These are phyloP conservation scores for Juglanconis oblonga DNA, from an alignment of 2,329 filamentous ascomycete species.

Conservation along the genomic window DNA sequence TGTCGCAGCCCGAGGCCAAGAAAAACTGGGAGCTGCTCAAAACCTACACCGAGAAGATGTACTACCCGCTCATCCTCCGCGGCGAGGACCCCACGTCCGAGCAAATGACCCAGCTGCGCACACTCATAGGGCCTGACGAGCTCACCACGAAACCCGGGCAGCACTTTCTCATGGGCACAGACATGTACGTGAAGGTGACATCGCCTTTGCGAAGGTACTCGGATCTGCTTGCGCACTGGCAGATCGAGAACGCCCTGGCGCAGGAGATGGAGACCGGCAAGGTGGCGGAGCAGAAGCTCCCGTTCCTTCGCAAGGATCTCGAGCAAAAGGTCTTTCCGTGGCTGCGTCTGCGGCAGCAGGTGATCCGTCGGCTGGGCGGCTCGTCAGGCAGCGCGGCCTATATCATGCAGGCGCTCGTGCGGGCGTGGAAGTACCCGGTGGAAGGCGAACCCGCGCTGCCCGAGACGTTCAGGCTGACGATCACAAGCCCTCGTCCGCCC, in stretches of 20 bases:
- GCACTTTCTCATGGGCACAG: conserved; percentile 55
- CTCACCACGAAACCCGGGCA: conserved; percentile 51
- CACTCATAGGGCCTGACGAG: conserved; percentile 49
- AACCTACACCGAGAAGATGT: conserved; percentile 34
- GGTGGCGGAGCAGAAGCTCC: conserved; percentile 33
- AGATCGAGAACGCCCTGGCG: conserved; percentile 57
- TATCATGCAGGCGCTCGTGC: conserved; percentile 58
- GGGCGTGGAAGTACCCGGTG: conserved; percentile 56
- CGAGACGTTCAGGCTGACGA: conserved; percentile 46
- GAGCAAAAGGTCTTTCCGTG: conserved; percentile 44
- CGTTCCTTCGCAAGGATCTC: conserved; percentile 42
- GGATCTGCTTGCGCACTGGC: conserved; percentile 65
- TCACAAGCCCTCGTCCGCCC: conserved; percentile 34
- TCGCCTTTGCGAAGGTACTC: conserved; percentile 64
- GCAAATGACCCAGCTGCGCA: conserved; percentile 29
- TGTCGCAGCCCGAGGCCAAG: conserved; percentile 42
- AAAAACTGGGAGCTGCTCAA: conserved; percentile 36
- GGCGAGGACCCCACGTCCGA: conserved; percentile 29
- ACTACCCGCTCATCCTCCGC: conserved; percentile 37
- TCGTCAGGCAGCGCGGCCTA: conserved; percentile 46
- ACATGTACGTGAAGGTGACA: conserved; percentile 62
- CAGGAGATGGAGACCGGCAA: conserved; percentile 37
- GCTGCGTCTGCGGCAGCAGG: conserved; percentile 51
- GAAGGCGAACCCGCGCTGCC: conserved; percentile 33
- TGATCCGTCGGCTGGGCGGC: conserved; percentile 42